Conservation (phyloP, 352 stramenopile species). For the Globisporangium canariense region DNA sequence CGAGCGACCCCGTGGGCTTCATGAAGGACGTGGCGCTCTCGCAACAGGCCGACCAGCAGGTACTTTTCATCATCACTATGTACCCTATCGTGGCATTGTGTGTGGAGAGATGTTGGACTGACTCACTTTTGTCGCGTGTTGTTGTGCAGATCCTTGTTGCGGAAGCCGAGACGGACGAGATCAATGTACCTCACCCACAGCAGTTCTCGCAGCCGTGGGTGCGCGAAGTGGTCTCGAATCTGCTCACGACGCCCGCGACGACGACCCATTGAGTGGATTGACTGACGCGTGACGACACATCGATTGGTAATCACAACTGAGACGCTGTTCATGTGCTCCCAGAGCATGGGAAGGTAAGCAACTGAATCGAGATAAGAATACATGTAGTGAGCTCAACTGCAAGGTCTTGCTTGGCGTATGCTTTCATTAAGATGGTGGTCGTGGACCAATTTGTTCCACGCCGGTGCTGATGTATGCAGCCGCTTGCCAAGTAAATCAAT, state of each 20-base stretch:
- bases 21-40: slow-evolving; percentile 55
- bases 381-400: background rate
- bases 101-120: background rate
- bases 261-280: slow-evolving; percentile 11
- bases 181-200: slow-evolving; percentile 46
- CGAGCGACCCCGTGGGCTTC: slow-evolving; percentile 60
- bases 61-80: slow-evolving; percentile 16
- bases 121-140: background rate
- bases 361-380: too few relatives aligned
- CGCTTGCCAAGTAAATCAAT: background rate
- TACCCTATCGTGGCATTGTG: background rate
- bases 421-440: too few relatives aligned
- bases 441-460: too few relatives aligned
- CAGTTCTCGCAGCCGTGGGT: slow-evolving; percentile 77
- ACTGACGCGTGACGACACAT: background rate
- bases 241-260: slow-evolving; percentile 24
- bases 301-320: background rate
- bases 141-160: slow-evolving; percentile 40
- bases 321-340: background rate
- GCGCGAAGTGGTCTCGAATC: slow-evolving; percentile 39
- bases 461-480: too few relatives aligned
- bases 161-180: slow-evolving; percentile 64
- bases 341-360: too few relatives aligned
- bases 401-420: background rate
- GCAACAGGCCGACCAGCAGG: slow-evolving; percentile 56